phyloP scores from a whole-genome alignment of 1,139 yeast species.

The Trichomonascaceae sp. region DNA sequence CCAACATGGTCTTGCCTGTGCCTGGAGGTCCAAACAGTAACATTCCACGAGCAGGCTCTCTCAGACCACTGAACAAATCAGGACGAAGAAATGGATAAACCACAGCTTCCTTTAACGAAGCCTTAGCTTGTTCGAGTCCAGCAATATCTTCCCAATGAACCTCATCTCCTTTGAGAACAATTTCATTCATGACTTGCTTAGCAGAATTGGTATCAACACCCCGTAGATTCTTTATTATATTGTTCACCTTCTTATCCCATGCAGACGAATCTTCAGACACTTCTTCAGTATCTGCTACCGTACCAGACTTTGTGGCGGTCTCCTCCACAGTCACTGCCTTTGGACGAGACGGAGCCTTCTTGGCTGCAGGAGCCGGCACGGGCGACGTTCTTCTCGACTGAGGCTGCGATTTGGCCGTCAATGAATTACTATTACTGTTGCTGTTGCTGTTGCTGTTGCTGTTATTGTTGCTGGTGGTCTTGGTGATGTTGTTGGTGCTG shows the following conservation, averaged over 20 bases:
- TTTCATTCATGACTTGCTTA: constrained; percentile 80
- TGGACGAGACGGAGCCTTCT: constrained; percentile 1
- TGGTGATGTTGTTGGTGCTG: background rate
- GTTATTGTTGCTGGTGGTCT: background rate
- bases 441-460: background rate
- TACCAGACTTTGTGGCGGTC: background rate
- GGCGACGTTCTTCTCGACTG: background rate
- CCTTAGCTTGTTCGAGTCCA: constrained; percentile 85
- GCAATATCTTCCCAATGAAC: constrained; percentile 98
- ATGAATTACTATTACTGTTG: background rate
- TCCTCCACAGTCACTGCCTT: constrained; percentile 1
- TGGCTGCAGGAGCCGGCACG: background rate
- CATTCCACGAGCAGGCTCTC: constrained; percentile 98
- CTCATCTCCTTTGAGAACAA: constrained; percentile 90
- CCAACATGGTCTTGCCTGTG: constrained; percentile 96
- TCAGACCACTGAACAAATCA: constrained; percentile 79
- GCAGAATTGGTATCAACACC: constrained; percentile 64
- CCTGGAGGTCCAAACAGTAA: constrained; percentile 97
- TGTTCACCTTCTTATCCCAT: constrained; percentile 6
- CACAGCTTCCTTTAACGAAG: constrained; percentile 88
- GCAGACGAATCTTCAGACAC: constrained; percentile 1
- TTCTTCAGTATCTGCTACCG: background rate
- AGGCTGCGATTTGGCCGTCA: background rate
- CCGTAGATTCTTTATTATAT: constrained; percentile 28
- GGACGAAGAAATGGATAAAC: constrained; percentile 95